A percentile compares a stretch with the other conserved stretches of the same genome.
Conservation (phyloP, 2,329 filamentous ascomycete genomes). For the Fusarium devonianum region DNA sequence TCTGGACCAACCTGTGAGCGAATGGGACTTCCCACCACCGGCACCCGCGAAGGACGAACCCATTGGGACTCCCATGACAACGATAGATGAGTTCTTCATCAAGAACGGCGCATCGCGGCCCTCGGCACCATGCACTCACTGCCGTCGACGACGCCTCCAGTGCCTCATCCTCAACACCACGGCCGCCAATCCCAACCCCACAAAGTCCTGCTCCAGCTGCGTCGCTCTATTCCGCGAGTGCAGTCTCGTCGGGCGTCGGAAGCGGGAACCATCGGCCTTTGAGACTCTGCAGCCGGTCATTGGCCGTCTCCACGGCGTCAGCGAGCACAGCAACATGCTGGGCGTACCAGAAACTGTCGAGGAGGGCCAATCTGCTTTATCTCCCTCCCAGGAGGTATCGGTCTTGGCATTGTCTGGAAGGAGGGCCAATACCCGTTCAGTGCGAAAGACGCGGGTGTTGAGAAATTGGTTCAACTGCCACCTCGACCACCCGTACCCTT, state of each 20-base stretch:
- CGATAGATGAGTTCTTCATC: conserved; percentile 49
- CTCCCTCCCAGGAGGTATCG: conserved; percentile 4
- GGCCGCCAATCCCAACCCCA: conserved; percentile 56
- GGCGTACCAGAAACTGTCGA: conserved; percentile 17
- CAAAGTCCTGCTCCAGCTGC: conserved; percentile 57
- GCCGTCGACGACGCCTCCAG: conserved; percentile 53
- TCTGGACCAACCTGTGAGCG: conserved; percentile 21
- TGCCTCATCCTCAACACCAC: conserved; percentile 58
- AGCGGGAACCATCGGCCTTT: conserved; percentile 54
- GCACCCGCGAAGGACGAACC: conserved; percentile 1
- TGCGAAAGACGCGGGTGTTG: conserved; percentile 54
- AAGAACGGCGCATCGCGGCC: conserved; percentile 53
- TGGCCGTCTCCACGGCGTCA: conserved; percentile 57
- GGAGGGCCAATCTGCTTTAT: conserved; percentile 6
- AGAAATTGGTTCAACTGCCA: conserved; percentile 56
- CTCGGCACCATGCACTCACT: conserved; percentile 53
- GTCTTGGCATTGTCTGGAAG: conserved; percentile 39
- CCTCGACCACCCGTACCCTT: conserved; percentile 56
- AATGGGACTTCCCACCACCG: conserved; percentile 20
- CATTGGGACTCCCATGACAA: conserved; percentile 23
- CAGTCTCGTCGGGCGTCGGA: conserved; percentile 54
- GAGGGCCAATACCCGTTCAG: conserved; percentile 50
- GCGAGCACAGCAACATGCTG: conserved; percentile 47
- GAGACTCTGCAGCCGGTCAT: conserved; percentile 57
- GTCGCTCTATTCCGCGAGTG: conserved; percentile 59